A percentile compares a stretch with the other conserved stretches of the same genome.
Conservation (phyloP, 1,284 basidiomycete species). For the Takashimella tepidaria region DNA sequence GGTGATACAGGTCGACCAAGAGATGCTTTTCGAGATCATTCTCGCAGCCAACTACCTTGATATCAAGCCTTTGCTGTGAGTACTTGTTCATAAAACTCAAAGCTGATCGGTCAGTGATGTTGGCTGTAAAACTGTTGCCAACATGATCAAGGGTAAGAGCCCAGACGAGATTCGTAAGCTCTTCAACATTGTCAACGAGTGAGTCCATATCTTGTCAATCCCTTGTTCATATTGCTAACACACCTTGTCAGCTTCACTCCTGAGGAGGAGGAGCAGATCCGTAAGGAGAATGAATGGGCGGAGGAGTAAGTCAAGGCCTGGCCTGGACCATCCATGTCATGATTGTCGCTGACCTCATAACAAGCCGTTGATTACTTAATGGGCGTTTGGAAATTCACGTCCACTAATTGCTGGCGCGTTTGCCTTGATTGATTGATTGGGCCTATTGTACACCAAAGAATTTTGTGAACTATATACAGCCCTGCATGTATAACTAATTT, state of each 20-base stretch:
- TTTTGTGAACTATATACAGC: too few species aligned
- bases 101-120: conserved; percentile 66
- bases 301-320: conserved; percentile 50
- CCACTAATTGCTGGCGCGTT: too few species aligned
- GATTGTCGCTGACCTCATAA: too few species aligned
- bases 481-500: too few species aligned
- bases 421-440: too few species aligned
- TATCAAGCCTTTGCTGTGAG: conserved; percentile 95
- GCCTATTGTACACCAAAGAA: too few species aligned
- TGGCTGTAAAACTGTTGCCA: conserved; percentile 99
- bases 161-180: conserved; percentile 81
- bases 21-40: conserved; percentile 91
- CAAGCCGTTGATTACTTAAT: background rate
- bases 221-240: too few species aligned
- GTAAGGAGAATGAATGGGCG: conserved; percentile 88
- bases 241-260: conserved; percentile 77
- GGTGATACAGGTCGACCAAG: conserved; percentile 69
- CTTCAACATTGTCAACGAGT: conserved; percentile 95
- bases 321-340: too few species aligned
- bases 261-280: conserved; percentile 99
- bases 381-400: too few species aligned
- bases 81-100: conserved; percentile 12
- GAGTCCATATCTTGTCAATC: too few species aligned
- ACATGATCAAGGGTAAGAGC: conserved; percentile 91
- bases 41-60: conserved; percentile 99